phyloP scores from a whole-genome alignment of 495 filamentous ascomycete species.

The Penicillium cinerascens region DNA sequence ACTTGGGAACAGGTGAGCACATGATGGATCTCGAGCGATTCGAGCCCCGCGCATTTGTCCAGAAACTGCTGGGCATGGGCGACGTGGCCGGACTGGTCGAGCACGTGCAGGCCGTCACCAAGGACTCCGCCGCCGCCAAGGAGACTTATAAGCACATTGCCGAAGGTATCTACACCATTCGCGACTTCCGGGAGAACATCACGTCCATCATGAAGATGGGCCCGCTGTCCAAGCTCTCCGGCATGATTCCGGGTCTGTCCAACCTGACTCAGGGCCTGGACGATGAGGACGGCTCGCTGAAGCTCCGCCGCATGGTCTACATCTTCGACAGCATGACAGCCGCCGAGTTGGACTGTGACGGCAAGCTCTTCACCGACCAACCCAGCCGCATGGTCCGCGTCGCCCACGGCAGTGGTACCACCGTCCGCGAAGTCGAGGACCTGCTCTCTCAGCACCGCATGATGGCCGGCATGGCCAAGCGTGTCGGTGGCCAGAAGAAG shows the following conservation, averaged over 20 bases:
- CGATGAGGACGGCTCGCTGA: constrained; percentile 88
- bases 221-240: constrained; percentile 92
- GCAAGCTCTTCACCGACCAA: constrained; percentile 88
- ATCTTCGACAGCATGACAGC: constrained; percentile 98
- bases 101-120: constrained; percentile 94
- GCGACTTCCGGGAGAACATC: constrained; percentile 92
- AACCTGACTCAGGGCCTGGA: constrained; percentile 93
- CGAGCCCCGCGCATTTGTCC: constrained; percentile 83
- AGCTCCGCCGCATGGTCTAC: constrained; percentile 97
- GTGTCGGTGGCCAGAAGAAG: constrained; percentile 93
- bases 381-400: constrained; percentile 93
- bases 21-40: constrained; percentile 94
- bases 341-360: constrained; percentile 91
- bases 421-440: constrained; percentile 93
- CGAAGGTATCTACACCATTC: constrained; percentile 92
- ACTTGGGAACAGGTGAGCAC: constrained; percentile 96
- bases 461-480: constrained; percentile 99
- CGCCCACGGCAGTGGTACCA: constrained; percentile 83
- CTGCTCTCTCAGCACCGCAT: constrained; percentile 95
- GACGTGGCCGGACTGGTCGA: constrained; percentile 94
- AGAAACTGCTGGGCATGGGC: constrained; percentile 92
- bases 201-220: constrained; percentile 99
- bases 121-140: constrained; percentile 74
- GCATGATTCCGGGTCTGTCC: constrained; percentile 95
- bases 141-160: constrained; percentile 98